Conservation (phyloP, 495 filamentous ascomycete genomes). For the Hyphodiscus hymeniophilus region DNA sequence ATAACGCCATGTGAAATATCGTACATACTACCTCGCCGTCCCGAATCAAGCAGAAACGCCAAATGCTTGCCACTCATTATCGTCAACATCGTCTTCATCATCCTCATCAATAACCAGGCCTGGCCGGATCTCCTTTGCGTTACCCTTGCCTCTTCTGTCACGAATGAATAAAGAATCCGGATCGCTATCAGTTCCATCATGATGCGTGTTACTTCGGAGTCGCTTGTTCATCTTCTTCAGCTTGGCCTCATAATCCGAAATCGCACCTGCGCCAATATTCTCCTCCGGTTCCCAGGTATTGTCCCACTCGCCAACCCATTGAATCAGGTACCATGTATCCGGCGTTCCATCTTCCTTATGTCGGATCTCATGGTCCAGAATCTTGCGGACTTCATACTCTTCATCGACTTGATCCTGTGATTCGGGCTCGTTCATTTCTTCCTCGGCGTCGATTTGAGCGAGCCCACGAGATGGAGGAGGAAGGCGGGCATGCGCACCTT, state of each 20-base stretch:
- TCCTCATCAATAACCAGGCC: conserved; percentile 71
- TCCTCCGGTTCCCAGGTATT: conserved; percentile 15
- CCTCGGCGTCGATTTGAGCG: not conserved
- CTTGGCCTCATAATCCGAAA: conserved; percentile 3
- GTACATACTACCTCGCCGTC: too few species aligned
- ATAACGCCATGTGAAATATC: too few species aligned
- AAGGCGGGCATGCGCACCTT: not conserved
- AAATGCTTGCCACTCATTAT: not conserved
- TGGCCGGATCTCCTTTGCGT: conserved; percentile 64
- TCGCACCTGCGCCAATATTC: conserved; percentile 9
- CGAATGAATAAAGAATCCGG: not conserved
- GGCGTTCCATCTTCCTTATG: not conserved
- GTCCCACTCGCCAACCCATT: conserved; percentile 15
- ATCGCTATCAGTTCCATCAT: not conserved
- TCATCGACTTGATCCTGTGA: conserved; percentile 3
- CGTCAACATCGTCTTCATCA: not conserved
- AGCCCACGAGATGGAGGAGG: not conserved
- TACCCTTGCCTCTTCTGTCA: conserved; percentile 21
- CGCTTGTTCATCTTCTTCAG: not conserved
- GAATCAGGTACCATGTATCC: conserved; percentile 8
- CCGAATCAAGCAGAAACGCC: too few species aligned
- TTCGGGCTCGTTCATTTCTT: conserved; percentile 1
- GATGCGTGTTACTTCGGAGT: not conserved
- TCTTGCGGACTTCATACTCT: conserved; percentile 5
- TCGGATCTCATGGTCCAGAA: conserved; percentile 5